Evolutionary conservation across 768 basidiomycete species (phyloP).

Genomic region (Mycena kentingensis): DNA sequence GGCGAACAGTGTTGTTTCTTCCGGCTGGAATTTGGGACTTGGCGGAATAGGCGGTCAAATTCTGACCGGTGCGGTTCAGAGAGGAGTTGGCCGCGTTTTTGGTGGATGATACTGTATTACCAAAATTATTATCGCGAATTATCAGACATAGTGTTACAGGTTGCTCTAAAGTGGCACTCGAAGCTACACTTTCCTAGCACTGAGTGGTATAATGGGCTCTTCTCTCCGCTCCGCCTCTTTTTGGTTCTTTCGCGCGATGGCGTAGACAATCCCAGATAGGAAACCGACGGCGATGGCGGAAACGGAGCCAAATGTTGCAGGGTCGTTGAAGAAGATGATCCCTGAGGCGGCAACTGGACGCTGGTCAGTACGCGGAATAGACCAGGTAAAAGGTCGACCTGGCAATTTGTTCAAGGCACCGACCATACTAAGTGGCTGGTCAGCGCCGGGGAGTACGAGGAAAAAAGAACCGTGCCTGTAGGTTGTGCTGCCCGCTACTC

Average conservation of each 20-base stretch:
- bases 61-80: conserved; percentile 79
- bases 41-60: conserved; percentile 87
- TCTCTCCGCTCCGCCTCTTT: conserved; percentile 68
- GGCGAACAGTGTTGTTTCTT: conserved; percentile 75
- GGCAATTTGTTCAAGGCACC: conserved; percentile 97
- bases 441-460: not conserved
- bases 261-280: conserved; percentile 89
- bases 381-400: not conserved
- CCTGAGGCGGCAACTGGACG: conserved; percentile 92
- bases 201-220: conserved; percentile 62
- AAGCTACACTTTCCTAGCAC: conserved; percentile 44
- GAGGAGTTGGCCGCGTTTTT: conserved; percentile 77
- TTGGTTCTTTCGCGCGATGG: conserved; percentile 93
- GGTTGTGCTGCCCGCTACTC: conserved; percentile 96
- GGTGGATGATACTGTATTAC: conserved; percentile 38
- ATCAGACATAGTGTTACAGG: too few relatives aligned
- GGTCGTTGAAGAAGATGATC: conserved; percentile 95
- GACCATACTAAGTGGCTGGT: conserved; percentile 71
- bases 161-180: too few relatives aligned
- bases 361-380: not conserved
- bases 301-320: conserved; percentile 84
- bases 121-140: too few relatives aligned
- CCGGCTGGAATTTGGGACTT: conserved; percentile 70
- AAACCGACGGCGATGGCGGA: conserved; percentile 88
- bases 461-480: conserved; percentile 65